Base-by-base conservation (phyloP, 331 rosid genomes). In the Acacia concinna region DNA sequence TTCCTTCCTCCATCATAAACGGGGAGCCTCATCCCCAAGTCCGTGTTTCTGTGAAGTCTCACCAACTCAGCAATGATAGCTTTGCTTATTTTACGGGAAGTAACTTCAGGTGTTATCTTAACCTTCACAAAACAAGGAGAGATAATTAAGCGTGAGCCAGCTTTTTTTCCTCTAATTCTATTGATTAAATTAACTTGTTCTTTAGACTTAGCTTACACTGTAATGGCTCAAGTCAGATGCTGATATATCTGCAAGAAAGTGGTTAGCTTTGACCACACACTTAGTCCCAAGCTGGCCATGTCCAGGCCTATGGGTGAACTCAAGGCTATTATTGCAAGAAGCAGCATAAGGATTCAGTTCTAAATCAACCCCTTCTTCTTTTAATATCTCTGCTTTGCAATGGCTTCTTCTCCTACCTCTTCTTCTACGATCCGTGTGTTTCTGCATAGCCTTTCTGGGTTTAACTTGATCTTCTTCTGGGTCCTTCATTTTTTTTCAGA, bases 221-320 rank as follows among this genome's bases (percentile, higher is more conserved):
- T 87, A 87, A 73, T 87, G 90, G 63, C 69, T 81, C 60, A 87
- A 75, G 77, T 87, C 88, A 20, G 88, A 84, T 2, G 66, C 81
- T 51, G 88, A 85, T 32, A 87, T 79, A 56, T 87, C 82, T 27
- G 86, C 88, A 31, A 87, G 82, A 43, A 87, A 87, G 64, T 87
- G 90, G 75, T 87, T 87, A 6, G 90, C 88, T 81, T 87, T 87
- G 82, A 87, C 76, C 37, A 84, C 28, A 81, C 90, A 87, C 83
- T 79, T 87, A 0, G 90, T 84, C 25, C 90, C 90, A 44, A 87
- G 83, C 69, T 84, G 88, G 62, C 90, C 90, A 87, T 51, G 76
- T 23, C 88, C 90, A 79, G 90, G 88, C 35, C 90, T 87, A 46
- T 43, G 68, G 20, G 79, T 81, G 63, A 87, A 87, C 84, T 60